These are phyloP conservation scores for Candida tammaniensis DNA, from an alignment of 805 yeast genomes.

Conservation along the genomic window DNA sequence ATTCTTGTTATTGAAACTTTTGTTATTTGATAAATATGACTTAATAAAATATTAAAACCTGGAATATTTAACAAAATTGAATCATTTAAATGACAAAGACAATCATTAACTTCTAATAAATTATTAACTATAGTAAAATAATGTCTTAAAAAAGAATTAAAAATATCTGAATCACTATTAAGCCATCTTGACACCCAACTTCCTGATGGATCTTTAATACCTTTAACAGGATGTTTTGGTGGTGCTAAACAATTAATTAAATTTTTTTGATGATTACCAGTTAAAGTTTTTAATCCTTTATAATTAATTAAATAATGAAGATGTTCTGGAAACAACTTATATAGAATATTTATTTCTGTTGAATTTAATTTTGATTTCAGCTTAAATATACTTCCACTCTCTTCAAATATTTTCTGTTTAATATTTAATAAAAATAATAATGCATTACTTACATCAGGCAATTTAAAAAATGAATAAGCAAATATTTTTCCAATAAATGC, in stretches of 20 bases:
- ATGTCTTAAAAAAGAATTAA: conserved; percentile 61
- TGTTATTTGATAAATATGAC: conserved; percentile 47
- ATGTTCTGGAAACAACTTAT: conserved; percentile 24
- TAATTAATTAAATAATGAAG: conserved; percentile 29
- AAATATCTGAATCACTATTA: conserved; percentile 53
- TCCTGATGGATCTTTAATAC: conserved; percentile 57
- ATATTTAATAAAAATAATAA: conserved; percentile 55
- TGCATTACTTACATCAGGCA: conserved; percentile 56
- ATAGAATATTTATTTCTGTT: not conserved
- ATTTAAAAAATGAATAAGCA: conserved; percentile 57
- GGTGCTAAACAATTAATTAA: conserved; percentile 36
- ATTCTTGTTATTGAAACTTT: conserved; percentile 27
- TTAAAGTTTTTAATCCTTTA: conserved; percentile 30
- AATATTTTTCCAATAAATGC: conserved; percentile 72
- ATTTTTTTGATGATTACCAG: conserved; percentile 19
- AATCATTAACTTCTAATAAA: conserved; percentile 1
- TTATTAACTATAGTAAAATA: conserved; percentile 35
- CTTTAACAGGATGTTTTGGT: conserved; percentile 42
- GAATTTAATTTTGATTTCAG: not conserved
- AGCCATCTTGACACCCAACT: conserved; percentile 65
- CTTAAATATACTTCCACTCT: conserved; percentile 7
- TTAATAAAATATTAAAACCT: conserved; percentile 43
- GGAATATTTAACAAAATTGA: conserved; percentile 30
- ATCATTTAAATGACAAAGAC: conserved; percentile 1
- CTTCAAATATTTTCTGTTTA: conserved; percentile 44